These are phyloP conservation scores for Triangularia verruculosa DNA, from an alignment of 2,329 filamentous ascomycete genomes.

Conservation along the genomic window DNA sequence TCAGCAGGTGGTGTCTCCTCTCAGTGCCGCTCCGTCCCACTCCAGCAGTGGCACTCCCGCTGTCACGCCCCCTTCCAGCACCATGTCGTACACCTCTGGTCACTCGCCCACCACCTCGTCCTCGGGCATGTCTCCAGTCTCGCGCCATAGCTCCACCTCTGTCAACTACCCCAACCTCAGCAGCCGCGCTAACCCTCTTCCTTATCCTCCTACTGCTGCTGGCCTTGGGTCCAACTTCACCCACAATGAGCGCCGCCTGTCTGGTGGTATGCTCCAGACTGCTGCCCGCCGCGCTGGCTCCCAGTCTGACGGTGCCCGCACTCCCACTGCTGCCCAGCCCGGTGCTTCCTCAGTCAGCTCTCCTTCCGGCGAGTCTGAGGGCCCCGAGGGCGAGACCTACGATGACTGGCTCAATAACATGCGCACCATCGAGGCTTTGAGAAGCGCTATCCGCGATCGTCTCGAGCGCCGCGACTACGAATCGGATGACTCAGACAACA, in stretches of 20 bases:
- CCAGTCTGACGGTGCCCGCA: constrained; percentile 40
- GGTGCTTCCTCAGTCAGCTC: constrained; percentile 47
- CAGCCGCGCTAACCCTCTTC: constrained; percentile 59
- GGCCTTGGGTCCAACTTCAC: constrained; percentile 68
- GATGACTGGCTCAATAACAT: constrained; percentile 66
- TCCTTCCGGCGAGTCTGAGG: constrained; percentile 53
- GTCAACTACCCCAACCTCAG: constrained; percentile 70
- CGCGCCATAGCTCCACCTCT: constrained; percentile 58
- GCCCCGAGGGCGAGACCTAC: constrained; percentile 57
- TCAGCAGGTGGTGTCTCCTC: constrained; percentile 60
- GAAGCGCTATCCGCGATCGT: constrained; percentile 55
- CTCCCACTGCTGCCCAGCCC: constrained; percentile 43
- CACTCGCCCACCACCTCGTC: constrained; percentile 73
- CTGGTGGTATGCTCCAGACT: constrained; percentile 64
- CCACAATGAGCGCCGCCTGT: constrained; percentile 60
- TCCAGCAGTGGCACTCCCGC: constrained; percentile 66
- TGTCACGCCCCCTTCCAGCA: constrained; percentile 71
- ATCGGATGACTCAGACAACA: constrained; percentile 32
- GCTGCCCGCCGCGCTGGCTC: constrained; percentile 36
- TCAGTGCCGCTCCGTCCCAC: constrained; percentile 56
- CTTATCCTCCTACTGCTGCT: constrained; percentile 65
- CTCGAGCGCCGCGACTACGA: constrained; percentile 56
- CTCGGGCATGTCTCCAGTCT: constrained; percentile 65
- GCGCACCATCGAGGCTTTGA: constrained; percentile 60
- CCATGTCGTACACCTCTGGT: constrained; percentile 72